Conservation (phyloP, 192 early-diverging fungal genomes). For the Kickxella alabastrina region DNA sequence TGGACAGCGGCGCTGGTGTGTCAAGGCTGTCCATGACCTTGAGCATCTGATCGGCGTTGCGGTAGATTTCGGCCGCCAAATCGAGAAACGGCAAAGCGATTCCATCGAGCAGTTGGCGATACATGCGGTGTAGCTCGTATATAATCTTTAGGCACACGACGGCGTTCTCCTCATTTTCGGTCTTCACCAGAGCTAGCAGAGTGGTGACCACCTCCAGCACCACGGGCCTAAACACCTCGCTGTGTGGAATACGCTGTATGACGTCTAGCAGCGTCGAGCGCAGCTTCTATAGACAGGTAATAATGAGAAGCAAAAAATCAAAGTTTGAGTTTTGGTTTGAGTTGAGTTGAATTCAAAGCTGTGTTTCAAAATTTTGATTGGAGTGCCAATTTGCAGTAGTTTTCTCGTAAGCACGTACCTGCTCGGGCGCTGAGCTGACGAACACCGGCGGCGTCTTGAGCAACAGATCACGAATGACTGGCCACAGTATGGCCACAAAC, state of each 20-base stretch:
- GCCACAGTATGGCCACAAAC: constrained; percentile 74
- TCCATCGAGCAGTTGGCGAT: constrained; percentile 75
- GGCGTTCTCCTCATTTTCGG: constrained; percentile 98
- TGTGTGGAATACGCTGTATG: constrained; percentile 87
- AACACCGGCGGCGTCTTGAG: constrained; percentile 69
- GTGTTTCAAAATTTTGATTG: too few species aligned
- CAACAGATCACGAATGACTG: constrained; percentile 76
- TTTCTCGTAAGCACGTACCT: constrained; percentile 34
- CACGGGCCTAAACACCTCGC: constrained; percentile 73
- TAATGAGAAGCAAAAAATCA: not conserved
- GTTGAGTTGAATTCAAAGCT: too few species aligned
- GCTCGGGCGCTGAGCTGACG: constrained; percentile 68
- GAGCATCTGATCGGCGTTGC: constrained; percentile 74
- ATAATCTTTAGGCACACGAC: constrained; percentile 90
- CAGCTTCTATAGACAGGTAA: constrained; percentile 62
- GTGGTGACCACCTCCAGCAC: constrained; percentile 72
- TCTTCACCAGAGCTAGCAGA: constrained; percentile 70
- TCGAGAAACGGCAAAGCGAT: constrained; percentile 87
- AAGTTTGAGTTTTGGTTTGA: too few species aligned
- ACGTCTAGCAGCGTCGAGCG: constrained; percentile 86
- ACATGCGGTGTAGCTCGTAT: constrained; percentile 90
- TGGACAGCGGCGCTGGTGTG: constrained; percentile 57
- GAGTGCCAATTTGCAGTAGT: too few species aligned
- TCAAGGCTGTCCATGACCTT: constrained; percentile 68
- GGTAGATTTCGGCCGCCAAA: constrained; percentile 90